Evolutionary conservation across 768 basidiomycete species (phyloP).

Genomic region (Goffeauzyma gilvescens): DNA sequence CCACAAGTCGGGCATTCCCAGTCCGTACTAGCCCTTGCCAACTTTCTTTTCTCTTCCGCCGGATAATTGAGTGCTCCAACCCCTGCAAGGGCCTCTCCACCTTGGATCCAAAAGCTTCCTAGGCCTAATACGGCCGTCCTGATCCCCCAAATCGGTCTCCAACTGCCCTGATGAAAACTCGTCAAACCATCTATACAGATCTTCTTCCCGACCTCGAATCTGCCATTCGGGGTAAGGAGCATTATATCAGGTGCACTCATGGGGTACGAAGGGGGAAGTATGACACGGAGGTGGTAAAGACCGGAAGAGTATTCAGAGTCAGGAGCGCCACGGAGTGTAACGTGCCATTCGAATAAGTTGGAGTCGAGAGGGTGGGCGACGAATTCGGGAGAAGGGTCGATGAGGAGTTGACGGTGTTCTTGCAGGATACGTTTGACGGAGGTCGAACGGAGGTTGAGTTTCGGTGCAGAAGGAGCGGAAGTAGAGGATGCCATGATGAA

Average conservation of each 20-base stretch:
- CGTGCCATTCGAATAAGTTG: constrained; percentile 66
- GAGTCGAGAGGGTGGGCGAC: constrained; percentile 58
- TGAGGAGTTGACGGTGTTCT: constrained; percentile 72
- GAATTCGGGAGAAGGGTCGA: constrained; percentile 71
- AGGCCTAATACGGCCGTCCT: constrained; percentile 46
- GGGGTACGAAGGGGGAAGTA: constrained; percentile 82
- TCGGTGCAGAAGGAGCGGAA: constrained; percentile 10
- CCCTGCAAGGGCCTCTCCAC: constrained; percentile 20
- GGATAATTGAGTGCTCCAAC: constrained; percentile 28
- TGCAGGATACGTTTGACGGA: constrained; percentile 96
- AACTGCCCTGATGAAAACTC: constrained; percentile 68
- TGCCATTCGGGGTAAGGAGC: constrained; percentile 90
- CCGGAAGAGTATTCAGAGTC: constrained; percentile 56
- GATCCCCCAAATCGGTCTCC: constrained; percentile 98
- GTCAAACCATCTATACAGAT: constrained; percentile 32
- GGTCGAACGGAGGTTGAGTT: constrained; percentile 32
- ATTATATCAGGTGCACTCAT: constrained; percentile 90
- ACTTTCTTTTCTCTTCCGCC: constrained; percentile 25
- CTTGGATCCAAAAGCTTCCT: constrained; percentile 32
- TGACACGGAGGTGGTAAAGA: constrained; percentile 82
- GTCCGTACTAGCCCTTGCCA: constrained; percentile 24
- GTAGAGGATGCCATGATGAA: too few species aligned
- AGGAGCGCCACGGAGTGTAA: constrained; percentile 72
- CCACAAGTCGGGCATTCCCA: constrained; percentile 25
- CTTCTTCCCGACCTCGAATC: constrained; percentile 88